phyloP scores from a whole-genome alignment of 2,329 filamentous ascomycete genomes.

The Phaeosphaeria sp. region DNA sequence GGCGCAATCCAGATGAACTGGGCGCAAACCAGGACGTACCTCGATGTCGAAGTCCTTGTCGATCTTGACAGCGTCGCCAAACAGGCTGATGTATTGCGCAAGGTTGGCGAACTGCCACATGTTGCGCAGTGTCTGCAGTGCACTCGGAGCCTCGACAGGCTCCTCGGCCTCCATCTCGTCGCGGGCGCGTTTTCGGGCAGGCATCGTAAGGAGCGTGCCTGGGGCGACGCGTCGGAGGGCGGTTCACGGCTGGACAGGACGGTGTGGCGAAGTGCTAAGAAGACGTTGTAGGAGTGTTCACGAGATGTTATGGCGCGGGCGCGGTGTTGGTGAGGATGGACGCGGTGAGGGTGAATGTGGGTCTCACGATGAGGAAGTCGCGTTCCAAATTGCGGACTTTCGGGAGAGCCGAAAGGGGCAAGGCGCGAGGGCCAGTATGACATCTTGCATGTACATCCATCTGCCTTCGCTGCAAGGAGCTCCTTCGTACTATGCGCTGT shows the following conservation, averaged over 20 bases:
- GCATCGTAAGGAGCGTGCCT: slow-evolving; percentile 42
- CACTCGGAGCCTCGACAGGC: slow-evolving; percentile 50
- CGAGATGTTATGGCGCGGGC: not conserved
- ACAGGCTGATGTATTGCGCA: slow-evolving; percentile 91
- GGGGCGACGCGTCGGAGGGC: slow-evolving; percentile 41
- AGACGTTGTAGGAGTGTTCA: not conserved
- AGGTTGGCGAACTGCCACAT: slow-evolving; percentile 97
- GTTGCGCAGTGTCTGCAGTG: slow-evolving; percentile 75
- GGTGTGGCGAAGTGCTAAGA: not conserved
- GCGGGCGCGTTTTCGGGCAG: slow-evolving; percentile 49
- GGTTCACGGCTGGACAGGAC: not conserved
- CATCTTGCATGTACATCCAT: not conserved
- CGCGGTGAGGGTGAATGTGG: slow-evolving; percentile 7
- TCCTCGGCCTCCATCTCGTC: slow-evolving; percentile 63
- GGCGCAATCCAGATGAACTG: slow-evolving; percentile 18
- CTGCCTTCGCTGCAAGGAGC: not conserved
- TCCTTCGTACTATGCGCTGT: not conserved
- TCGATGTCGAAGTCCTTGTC: slow-evolving; percentile 89
- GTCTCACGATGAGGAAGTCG: slow-evolving; percentile 6
- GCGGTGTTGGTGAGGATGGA: slow-evolving; percentile 1
- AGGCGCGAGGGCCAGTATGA: not conserved
- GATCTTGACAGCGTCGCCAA: slow-evolving; percentile 88
- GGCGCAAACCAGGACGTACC: slow-evolving; percentile 60
- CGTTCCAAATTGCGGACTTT: slow-evolving; percentile 9
- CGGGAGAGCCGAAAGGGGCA: slow-evolving; percentile 5